Evolutionary conservation across 2,329 filamentous ascomycete genomes (phyloP), one percentile per base, ranked within the genome.

Genomic region (Coniochaeta sp.): DNA sequence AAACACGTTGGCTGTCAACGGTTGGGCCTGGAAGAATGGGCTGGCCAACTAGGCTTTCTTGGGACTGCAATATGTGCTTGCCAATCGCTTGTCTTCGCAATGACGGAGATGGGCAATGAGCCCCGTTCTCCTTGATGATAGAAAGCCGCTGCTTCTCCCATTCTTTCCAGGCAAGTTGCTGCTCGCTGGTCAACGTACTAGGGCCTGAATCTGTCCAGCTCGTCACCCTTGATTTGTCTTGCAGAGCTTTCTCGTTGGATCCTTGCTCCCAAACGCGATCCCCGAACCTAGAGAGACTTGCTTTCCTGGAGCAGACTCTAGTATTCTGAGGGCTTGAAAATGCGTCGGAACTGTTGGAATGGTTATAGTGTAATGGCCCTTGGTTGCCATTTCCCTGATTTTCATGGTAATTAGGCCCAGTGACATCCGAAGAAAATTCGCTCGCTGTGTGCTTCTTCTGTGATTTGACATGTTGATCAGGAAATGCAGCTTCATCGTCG

Each of bases 141-240:
- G 85, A 87, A n/a, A 89, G 73, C 1, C 84, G 79, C 66, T 88
- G 81, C 19, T 75, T 70, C 61, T 83, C 76, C 76, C 80, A 73
- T 62, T 82, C 79, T 1, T 68, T 72, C 59, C 68, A 67, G 4
- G 72, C 52, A 59, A 69, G 60, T 63, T 74, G 58, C 61, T 77
- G 61, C 75, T 79, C 61, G 70, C 73, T 83, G 6, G 79, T 72
- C 2, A 82, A 79, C 2, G 82, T 85, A 60, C 80, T 80, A 1
- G 79, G 77, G 1, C 82, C 83, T 0, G 88, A 89, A 62, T 85
- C 84, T 4, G 82, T 82, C 89, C 89, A 91, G 70, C 88, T 91
- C 1, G 88, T 90, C 57, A 90, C 83, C 24, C 88, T 76, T n/a
- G 86, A 89, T 64, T 76, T 82, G 22, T 84, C 80, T 42, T 83